Base-by-base conservation (phyloP, 169 alveolate species). In the Eimeria acervulina region DNA sequence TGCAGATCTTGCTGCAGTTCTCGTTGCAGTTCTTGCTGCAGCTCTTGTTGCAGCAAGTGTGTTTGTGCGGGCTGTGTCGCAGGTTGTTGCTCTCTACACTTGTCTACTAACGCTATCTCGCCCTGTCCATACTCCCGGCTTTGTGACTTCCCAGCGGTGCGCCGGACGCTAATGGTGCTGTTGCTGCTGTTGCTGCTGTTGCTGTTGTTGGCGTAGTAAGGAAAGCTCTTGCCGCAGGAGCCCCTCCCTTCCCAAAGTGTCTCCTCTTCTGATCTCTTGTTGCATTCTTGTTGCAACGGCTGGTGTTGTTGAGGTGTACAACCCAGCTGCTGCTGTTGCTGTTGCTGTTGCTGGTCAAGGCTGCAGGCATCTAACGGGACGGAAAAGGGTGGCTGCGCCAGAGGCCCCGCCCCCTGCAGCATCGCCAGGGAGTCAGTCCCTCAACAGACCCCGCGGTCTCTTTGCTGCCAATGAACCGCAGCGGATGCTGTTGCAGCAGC, bases 341-440 rank as follows among this genome's bases (percentile, higher is more conserved):
- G 90, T 38, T 26, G 76, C 70, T 51, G 44, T 15, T 15, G 92
- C 36, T 83, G 92, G 59, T 52, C 59, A 31, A 33, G 61, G 89
- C 89, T 80, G 42, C 68, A 44, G 17, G 44, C 66, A 5, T 51
- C 91, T 28, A 44, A 28, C n/a, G 74, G 61, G 74, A 52, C 74
- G 36, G 36, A 38, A 52, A 52, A 51, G 74, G 70, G n/a, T 8
- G 70, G 91, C 31, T 61, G 28, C 1, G 91, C 91, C 91, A 83
- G 74, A 52, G 91, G 74, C 51, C 76, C 76, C 59, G 42, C 91
- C 42, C 78, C 74, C 74, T 52, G 92, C 74, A 52, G 92, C 92
- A 52, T 83, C 52, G 91, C 91, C 91, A 51, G 74, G 74, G 88
- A 2, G 8, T 28, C 52, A 66, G 10, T 26, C 52, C 36, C 76